Base-by-base conservation (phyloP, 2,329 filamentous ascomycete genomes). In the Penicillium hordei region DNA sequence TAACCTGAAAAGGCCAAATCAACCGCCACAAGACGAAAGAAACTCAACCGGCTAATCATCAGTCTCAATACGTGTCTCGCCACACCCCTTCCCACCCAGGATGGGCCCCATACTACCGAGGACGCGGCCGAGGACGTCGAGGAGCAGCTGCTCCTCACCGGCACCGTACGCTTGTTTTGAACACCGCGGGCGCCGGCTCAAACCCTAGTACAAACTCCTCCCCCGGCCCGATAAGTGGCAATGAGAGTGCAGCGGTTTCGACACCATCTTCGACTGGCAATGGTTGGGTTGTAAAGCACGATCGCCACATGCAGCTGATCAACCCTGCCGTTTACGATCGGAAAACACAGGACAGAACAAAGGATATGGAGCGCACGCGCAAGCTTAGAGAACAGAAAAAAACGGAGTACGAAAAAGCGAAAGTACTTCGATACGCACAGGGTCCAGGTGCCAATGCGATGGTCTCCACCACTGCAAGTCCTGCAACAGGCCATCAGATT, bases 261-360 rank as follows among this genome's bases (percentile, higher is more conserved):
- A 36, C 63, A 23, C 65, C 69, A 38, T 67, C 69, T 42, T 64
- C 68, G 45, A 73, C 39, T n/a, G 29, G 55, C n/a, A 57, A 73
- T 55, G 75, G 84, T 3, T 93, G 89, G 86, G 83, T 94, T 42
- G 84, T 86, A 6, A 89, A 87, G 70, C 88, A 81, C 49, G 89
- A 90, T 71, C 88, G 89, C 49, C 89, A 93, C 70, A 84, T 90
- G 70, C 90, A 95, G 72, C 79, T 95, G 40, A 94, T 95, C 75
- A 95, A 93, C 70, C 85, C 88, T 21, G 84, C 85, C 17, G 84
- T 93, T 1, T 94, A 89, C 71, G 87, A 92, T 62, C 88, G 90
- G 71, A 87, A 91, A 59, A 81, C 83, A 12, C 84, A 90, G 69
- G 83, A 83, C 31, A 84, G 89, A 44, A 79, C 84, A 10, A 88